Evolutionary conservation across 2,329 filamentous ascomycete genomes (phyloP), one percentile per base, ranked within the genome.

Genomic region (Tolypocladium paradoxum): DNA sequence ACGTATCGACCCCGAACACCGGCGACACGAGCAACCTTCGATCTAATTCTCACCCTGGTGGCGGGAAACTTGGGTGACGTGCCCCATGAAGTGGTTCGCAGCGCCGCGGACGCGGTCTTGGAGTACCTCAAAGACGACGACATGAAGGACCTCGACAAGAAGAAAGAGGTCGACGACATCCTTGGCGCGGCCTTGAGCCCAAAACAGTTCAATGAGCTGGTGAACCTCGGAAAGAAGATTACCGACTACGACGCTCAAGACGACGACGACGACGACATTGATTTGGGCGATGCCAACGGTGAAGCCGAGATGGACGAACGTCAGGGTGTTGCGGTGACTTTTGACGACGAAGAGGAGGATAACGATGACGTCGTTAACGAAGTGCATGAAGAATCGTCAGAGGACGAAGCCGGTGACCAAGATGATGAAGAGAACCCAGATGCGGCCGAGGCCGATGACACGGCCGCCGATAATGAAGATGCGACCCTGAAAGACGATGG

Each of bases 231-330:
- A 58, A 99, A 99, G 76, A 99, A 99, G 73, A 96, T 99, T 58
- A 99, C 93, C 49, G 93, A 99, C 68, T 99, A 97, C 70, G 88
- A 97, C 70, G 88, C 88, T 38, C 90, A 97, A 67, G 92, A 97
- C 59, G 93, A 97, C 57, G 92, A 96, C 57, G 92, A 96, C 59
- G 85, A 90, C 54, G 88, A 43, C 27, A 47, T 90, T 76, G 86
- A 82, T 33, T 84, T 85, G 62, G 85, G 81, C 54, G 78, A 82
- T 31, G 79, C 76, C 24, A 81, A 76, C 20, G 88, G 80, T 53
- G 76, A 82, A 56, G 86, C 81, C 33, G 91, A 96, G 66, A 82
- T 96, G 49, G 93, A 96, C 64, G 91, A 96, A 62, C 85, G 90
- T 49, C 90, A 99, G 69, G 93, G 93, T 76, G 93, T 99, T 47